phyloP scores from a whole-genome alignment of 2,329 filamentous ascomycete genomes.

The Curvularia hawaiiensis region DNA sequence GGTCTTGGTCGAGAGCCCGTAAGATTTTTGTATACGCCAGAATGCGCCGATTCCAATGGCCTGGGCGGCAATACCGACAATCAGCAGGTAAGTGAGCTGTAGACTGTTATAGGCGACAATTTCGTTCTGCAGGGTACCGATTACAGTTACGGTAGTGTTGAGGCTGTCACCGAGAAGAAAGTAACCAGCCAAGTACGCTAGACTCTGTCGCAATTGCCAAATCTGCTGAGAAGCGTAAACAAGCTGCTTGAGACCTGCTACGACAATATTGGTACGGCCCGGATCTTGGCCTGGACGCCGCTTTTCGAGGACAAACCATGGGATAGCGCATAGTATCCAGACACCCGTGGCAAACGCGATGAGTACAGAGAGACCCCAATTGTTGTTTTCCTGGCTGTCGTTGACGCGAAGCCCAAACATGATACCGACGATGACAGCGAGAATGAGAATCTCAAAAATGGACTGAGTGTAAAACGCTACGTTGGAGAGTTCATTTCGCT shows the following conservation, averaged over 20 bases:
- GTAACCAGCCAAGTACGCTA: constrained; percentile 67
- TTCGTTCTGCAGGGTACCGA: constrained; percentile 67
- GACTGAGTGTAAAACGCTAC: constrained; percentile 68
- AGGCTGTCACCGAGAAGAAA: constrained; percentile 72
- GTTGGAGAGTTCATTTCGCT: constrained; percentile 68
- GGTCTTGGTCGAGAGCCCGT: constrained; percentile 64
- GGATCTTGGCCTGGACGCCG: constrained; percentile 63
- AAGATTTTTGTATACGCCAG: constrained; percentile 66
- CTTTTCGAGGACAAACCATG: constrained; percentile 72
- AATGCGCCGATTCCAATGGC: constrained; percentile 66
- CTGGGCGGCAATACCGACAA: constrained; percentile 69
- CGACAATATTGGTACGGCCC: constrained; percentile 59
- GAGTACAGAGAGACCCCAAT: constrained; percentile 68
- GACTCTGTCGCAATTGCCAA: constrained; percentile 67
- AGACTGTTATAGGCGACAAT: constrained; percentile 70
- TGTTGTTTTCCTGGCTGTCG: constrained; percentile 64
- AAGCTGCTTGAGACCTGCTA: constrained; percentile 63
- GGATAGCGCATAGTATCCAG: constrained; percentile 67
- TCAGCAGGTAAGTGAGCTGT: constrained; percentile 67
- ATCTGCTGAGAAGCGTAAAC: constrained; percentile 63
- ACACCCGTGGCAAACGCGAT: constrained; percentile 69
- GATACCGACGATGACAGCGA: constrained; percentile 36
- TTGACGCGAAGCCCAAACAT: constrained; percentile 66
- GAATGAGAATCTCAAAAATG: constrained; percentile 60
- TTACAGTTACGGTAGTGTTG: constrained; percentile 73